Evolutionary conservation across 2,329 filamentous ascomycete genomes (phyloP), one percentile per base, ranked within the genome.

Genomic region (Aspergillus sojae): DNA sequence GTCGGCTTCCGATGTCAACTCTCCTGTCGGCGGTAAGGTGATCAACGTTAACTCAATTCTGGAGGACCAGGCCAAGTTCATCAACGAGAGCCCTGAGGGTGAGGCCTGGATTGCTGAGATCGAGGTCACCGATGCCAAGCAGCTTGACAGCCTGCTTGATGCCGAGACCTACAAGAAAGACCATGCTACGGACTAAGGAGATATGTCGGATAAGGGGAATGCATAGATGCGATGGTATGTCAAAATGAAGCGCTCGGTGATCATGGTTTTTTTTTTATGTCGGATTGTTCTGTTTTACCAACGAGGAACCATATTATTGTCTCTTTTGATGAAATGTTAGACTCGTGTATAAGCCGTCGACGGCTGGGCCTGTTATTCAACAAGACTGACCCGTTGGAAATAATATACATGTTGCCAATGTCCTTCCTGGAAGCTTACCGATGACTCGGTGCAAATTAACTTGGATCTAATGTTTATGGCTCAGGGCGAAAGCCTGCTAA

Each of bases 31-130:
- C 58, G 94, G 94, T 75, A 91, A 83, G 70, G 88, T 99, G 65
- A 85, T 87, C 43, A 87, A 90, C 74, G 84, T 89, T 73, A 99
- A 99, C 83, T 75, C 76, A 12, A 75, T 83, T 64, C 86, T 99
- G 66, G 91, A 96, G 79, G 90, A 95, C 79, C 94, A 91, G 83
- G 94, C 95, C 26, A 87, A 87, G 64, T 89, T 86, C 61, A 93
- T 99, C 82, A 99, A 98, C 84, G 86, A 92, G 81, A 90, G 92
- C 58, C 91, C 95, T 52, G 95, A 99, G 85, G 89, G 85, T 68
- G 92, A 94, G 62, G 94, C 92, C 67, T 99, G 95, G 95, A 91
- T 99, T 77, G 93, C 91, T 62, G 94, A 92, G 87, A 88, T 98
- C 66, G 85, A 91, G 80, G 84, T 98, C 56, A 84, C 82, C 67